Evolutionary conservation across 2,329 filamentous ascomycete species (phyloP), one percentile per base, ranked within the genome.

Genomic region (Fusarium newnesense): DNA sequence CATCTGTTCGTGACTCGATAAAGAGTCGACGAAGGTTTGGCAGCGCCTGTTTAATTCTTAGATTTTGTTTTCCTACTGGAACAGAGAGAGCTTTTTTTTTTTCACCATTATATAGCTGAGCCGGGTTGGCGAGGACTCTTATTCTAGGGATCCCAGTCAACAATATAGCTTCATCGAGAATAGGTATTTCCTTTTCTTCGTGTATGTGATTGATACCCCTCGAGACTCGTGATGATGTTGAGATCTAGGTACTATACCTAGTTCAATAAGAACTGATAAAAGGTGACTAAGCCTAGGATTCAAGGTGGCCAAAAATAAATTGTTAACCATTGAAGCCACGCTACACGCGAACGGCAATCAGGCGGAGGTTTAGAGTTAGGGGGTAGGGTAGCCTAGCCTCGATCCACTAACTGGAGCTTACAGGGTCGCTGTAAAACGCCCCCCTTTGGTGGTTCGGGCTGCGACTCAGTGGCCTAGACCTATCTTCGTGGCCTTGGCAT

Each of bases 21-120:
- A 99, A 98, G 68, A 99, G 91, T 19, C 96, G 93, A 57, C 96
- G 92, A n/a, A 99, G 88, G 80, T 99, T 98, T 40, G 96, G 96
- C 59, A 98, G 90, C 43, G 93, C 93, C 85, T 93, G 66, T 18
- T 52, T n/a, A 53, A 40, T 54, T 62, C 43, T 66, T 59, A 68
- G 63, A 46, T 50, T 7, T 32, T 13, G 13, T 34, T 30, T n/a
- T n/a, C 8, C 36, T 40, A n/a, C 19, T 5, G 13, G 7, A 30
- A 40, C 24, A 30, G 30, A 47, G 34, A 30, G 32, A 30, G 24
- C 16, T 18, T 24, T 24, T 24, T 24, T 24, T 44, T 57, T 60
- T 57, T 67, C 49, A 77, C 75, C 75, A 77, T 77, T 64, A 54
- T 56, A 61, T 49, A 43, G 39, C 34, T 44, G 47, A 7, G 21